Evolutionary conservation across 2,329 filamentous ascomycete species (phyloP).

Genomic region (Fusarium sp.): DNA sequence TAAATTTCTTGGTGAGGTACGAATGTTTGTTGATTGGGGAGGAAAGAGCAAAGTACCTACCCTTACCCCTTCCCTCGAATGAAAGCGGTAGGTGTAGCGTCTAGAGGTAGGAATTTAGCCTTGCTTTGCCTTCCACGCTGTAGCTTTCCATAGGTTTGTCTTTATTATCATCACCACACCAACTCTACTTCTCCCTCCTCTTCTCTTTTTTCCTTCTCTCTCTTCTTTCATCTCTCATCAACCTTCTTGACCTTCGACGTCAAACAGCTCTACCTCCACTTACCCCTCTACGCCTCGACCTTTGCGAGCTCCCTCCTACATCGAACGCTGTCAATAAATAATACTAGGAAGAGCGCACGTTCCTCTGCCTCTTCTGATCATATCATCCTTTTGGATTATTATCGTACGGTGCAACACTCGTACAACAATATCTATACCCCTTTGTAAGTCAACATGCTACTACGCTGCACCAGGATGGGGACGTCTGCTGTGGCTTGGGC

Average conservation of each 20-base stretch:
- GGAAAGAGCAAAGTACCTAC: constrained; percentile 24
- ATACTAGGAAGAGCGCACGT: constrained; percentile 43
- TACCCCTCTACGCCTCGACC: constrained; percentile 21
- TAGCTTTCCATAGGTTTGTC: constrained; percentile 13
- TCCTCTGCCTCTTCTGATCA: constrained; percentile 44
- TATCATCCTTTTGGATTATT: constrained; percentile 41
- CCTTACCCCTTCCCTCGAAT: not conserved
- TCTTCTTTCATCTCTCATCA: constrained; percentile 28
- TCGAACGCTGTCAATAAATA: constrained; percentile 36
- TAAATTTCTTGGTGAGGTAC: constrained; percentile 35
- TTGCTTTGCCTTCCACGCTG: constrained; percentile 6
- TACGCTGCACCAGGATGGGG: constrained; percentile 38
- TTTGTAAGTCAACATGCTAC: constrained; percentile 41
- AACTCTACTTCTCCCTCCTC: constrained; percentile 25
- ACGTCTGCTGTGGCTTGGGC: constrained; percentile 33
- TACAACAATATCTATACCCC: constrained; percentile 40
- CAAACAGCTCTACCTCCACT: constrained; percentile 23
- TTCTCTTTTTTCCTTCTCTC: constrained; percentile 13
- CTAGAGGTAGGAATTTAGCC: constrained; percentile 11
- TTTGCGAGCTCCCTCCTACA: constrained; percentile 30
- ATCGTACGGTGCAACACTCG: constrained; percentile 47
- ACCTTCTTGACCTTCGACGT: constrained; percentile 17
- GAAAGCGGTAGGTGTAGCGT: not conserved
- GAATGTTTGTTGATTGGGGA: constrained; percentile 34
- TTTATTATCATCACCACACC: constrained; percentile 41